Evolutionary conservation across 2,329 filamentous ascomycete genomes (phyloP).

Genomic region (Cercospora sp.): DNA sequence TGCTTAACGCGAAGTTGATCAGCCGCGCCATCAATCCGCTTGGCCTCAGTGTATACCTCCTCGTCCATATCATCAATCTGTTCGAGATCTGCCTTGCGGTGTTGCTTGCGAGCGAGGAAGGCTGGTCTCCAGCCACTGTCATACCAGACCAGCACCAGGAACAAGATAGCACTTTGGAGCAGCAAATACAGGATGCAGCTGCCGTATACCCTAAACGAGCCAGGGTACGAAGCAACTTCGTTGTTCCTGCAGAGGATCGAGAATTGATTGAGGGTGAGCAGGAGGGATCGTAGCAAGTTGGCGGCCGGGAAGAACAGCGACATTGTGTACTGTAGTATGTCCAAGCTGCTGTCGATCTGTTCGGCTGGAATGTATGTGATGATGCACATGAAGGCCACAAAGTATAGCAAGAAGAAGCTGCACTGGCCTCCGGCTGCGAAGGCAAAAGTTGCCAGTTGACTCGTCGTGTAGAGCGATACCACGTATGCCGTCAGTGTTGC

Average conservation of each 20-base stretch:
- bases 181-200: constrained; percentile 82
- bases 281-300: constrained; percentile 70
- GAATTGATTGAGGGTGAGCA: constrained; percentile 80
- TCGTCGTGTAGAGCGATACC: constrained; percentile 74
- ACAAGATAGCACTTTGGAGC: constrained; percentile 69
- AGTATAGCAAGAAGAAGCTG: constrained; percentile 50
- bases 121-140: constrained; percentile 69
- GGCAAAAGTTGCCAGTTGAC: constrained; percentile 81
- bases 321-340: constrained; percentile 73
- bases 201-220: constrained; percentile 71
- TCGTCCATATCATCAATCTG: constrained; percentile 46
- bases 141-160: constrained; percentile 72
- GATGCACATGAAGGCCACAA: constrained; percentile 44
- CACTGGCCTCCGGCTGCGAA: constrained; percentile 77
- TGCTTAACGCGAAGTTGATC: constrained; percentile 78
- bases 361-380: constrained; percentile 72
- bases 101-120: constrained; percentile 53
- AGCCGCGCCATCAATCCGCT: constrained; percentile 59
- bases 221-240: constrained; percentile 66
- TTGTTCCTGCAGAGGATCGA: constrained; percentile 70
- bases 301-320: constrained; percentile 74
- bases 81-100: constrained; percentile 46
- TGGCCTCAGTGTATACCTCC: constrained; percentile 66
- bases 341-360: constrained; percentile 65
- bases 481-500: constrained; percentile 77